These are phyloP conservation scores for Pinus taeda DNA, from an alignment of 75 land plant genomes.

Conservation along the genomic window DNA sequence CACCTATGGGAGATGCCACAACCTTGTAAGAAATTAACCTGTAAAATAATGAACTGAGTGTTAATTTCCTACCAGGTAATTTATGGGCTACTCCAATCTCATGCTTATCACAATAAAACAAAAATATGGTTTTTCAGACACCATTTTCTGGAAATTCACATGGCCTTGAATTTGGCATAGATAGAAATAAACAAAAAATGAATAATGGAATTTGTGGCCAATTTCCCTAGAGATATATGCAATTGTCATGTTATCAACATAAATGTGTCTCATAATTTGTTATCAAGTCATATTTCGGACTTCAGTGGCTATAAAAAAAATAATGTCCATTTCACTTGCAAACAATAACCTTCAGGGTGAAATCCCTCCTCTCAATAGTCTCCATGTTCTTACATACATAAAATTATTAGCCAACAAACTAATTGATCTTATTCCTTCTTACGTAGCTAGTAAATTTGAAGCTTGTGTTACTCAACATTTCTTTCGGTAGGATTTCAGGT, in stretches of 20 bases:
- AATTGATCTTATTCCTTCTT: conserved; percentile 57
- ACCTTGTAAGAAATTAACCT: conserved; percentile 8
- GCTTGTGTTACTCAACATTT: conserved; percentile 68
- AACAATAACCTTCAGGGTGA: conserved; percentile 54
- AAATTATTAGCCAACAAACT: conserved; percentile 60
- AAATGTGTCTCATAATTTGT: conserved; percentile 65
- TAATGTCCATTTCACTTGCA: conserved; percentile 58
- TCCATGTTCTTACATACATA: conserved; percentile 58
- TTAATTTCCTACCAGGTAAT: conserved; percentile 44
- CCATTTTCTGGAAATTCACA: conserved; percentile 33
- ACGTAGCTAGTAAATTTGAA: conserved; percentile 35
- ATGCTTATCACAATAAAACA: conserved; percentile 47
- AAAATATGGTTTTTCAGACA: conserved; percentile 44
- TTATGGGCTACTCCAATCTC: conserved; percentile 61
- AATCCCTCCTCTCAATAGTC: conserved; percentile 43
- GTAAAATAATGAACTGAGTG: conserved; percentile 57
- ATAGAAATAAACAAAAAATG: conserved; percentile 68
- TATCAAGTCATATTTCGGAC: conserved; percentile 54
- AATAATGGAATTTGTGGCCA: conserved; percentile 56
- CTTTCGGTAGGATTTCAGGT: conserved; percentile 66
- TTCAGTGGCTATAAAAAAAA: conserved; percentile 42
- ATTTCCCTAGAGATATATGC: conserved; percentile 52
- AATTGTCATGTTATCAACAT: conserved; percentile 56
- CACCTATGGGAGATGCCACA: conserved; percentile 34
- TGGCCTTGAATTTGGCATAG: conserved; percentile 35